A percentile compares a stretch with the other conserved stretches of the same genome.
Evolutionary conservation across 1,284 basidiomycete genomes (phyloP).

Genomic region (Stygiomarasmius scandens): DNA sequence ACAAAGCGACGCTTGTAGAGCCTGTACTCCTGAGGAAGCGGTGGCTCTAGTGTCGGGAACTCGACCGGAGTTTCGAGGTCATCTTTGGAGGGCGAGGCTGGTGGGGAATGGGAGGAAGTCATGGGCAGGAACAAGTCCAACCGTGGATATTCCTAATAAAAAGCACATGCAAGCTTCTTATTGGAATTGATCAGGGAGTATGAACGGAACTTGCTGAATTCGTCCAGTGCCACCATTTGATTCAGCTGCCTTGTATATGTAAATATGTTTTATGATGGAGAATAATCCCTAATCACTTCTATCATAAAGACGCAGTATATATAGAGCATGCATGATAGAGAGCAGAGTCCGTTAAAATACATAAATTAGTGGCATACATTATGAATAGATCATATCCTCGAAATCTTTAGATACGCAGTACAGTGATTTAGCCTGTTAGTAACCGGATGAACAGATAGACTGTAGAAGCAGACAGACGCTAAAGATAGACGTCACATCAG

Average conservation of each 20-base stretch:
- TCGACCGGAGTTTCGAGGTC: background rate
- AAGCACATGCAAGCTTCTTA: background rate
- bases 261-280: no score
- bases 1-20: slow-evolving; percentile 69
- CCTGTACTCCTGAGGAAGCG: slow-evolving; percentile 42
- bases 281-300: no score
- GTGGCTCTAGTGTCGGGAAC: background rate
- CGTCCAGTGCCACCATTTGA: no score
- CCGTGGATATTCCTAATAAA: background rate
- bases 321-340: no score
- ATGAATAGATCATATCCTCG: slow-evolving; percentile 1
- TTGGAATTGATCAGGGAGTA: no score
- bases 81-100: slow-evolving; percentile 1
- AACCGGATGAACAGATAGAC: slow-evolving; percentile 47
- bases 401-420: no score
- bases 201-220: no score
- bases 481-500: slow-evolving; percentile 6
- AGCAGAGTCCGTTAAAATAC: no score
- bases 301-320: no score
- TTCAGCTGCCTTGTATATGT: no score
- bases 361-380: background rate
- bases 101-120: background rate
- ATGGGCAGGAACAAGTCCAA: background rate
- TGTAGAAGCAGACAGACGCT: slow-evolving; percentile 52
- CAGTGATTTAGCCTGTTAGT: slow-evolving; percentile 46